Conservation (phyloP, 805 yeast genomes). For the Cyberlindnera xylosilytica region DNA sequence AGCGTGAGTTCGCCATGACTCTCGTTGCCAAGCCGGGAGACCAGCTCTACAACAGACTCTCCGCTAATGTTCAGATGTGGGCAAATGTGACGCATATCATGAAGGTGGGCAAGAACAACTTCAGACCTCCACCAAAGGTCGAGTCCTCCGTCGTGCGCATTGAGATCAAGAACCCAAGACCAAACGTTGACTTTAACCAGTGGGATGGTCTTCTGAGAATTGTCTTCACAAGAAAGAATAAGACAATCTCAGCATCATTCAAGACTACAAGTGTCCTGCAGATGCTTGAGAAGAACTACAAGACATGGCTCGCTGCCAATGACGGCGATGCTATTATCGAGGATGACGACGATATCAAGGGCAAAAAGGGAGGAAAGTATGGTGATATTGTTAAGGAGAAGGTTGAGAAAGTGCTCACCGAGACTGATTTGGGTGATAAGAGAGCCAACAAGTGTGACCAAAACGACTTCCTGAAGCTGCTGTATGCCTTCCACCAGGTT, state of each 20-base stretch:
- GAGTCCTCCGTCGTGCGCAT: constrained; percentile 94
- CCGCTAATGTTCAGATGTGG: constrained; percentile 99
- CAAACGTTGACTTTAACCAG: constrained; percentile 89
- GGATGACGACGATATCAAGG: constrained; percentile 30
- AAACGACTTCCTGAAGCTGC: constrained; percentile 80
- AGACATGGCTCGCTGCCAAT: constrained; percentile 60
- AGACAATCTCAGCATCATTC: constrained; percentile 90
- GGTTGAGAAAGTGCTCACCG: constrained; percentile 68
- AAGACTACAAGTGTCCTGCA: constrained; percentile 76
- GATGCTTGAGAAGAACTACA: constrained; percentile 84
- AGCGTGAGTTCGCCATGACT: constrained; percentile 93
- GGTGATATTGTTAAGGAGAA: constrained; percentile 55
- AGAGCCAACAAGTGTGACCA: constrained; percentile 95
- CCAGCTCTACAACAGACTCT: constrained; percentile 81
- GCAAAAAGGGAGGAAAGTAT: constrained; percentile 33
- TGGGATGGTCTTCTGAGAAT: constrained; percentile 96
- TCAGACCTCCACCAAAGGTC: constrained; percentile 98
- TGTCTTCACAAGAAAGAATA: constrained; percentile 89
- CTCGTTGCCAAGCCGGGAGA: constrained; percentile 97
- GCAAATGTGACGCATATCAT: constrained; percentile 97
- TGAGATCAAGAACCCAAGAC: constrained; percentile 89
- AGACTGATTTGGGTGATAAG: constrained; percentile 78
- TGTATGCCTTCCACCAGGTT: constrained; percentile 93
- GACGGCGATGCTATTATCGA: constrained; percentile 39
- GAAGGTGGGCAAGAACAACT: constrained; percentile 97